Base-by-base conservation (phyloP, 2,329 filamentous ascomycete genomes). In the Pseudocercospora vitis region DNA sequence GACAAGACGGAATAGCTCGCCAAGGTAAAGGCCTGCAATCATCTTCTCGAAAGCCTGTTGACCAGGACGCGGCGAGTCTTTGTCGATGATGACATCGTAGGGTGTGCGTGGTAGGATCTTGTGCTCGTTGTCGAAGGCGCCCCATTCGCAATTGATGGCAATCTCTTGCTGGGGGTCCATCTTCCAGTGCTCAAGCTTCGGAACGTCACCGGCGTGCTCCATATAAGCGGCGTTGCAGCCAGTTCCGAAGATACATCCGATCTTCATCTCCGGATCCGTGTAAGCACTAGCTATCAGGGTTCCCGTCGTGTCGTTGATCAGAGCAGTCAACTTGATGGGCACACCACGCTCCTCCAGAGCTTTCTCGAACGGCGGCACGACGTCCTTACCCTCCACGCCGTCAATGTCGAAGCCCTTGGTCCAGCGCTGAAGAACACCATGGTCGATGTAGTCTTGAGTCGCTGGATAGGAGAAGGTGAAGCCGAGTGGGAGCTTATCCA, bases 191-290 rank as follows among this genome's bases (percentile, higher is more conserved):
- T 88, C 89, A 50, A 99, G 83, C 80, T 99, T 99, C 61, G 91
- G 92, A 61, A 99, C 90, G 9, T 87, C 89, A 61, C 90, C 91
- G 60, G 84, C 89, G 67, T 95, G 76, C 74, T 99, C 94, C 88
- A 99, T 95, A 77, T 99, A 99, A 32, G 94, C 94, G 33, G 92
- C 94, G 68, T 99, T 99, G 77, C 94, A 96, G 55, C 94, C 94
- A 9, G 94, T 99, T 65, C 94, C 94, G 67, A 99, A 99, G 70
- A 99, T 99, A 74, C 92, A 96, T 52, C 94, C 94, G 66, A 97
- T 94, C 75, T 85, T 91, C 83, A 96, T 95, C 63, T 86, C 84
- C 40, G 86, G 78, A 70, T 99, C 91, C n/a, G 92, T 97, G 75
- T 99, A 99, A 24, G 90, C 87, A 21, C 92, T 97, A 57, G 94